These are phyloP conservation scores for Senecio squalidus DNA, from an alignment of 140 eudicot species.

Conservation along the genomic window DNA sequence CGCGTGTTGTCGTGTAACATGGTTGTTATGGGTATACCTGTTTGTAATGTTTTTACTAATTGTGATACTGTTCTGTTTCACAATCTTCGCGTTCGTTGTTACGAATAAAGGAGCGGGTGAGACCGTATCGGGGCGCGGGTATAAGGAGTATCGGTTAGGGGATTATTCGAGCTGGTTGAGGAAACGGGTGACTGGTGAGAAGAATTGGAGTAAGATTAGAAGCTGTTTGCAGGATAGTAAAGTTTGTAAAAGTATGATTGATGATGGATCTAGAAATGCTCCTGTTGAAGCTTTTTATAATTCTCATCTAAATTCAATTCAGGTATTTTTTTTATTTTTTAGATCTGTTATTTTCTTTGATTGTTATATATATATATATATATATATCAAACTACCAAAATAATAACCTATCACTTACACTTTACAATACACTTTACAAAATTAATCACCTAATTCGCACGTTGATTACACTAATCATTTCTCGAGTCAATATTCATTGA, in stretches of 20 bases:
- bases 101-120: constrained; percentile 89
- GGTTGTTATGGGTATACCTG: constrained; percentile 70
- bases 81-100: constrained; percentile 80
- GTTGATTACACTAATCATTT: no score
- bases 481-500: no score
- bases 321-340: constrained; percentile 40
- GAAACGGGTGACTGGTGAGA: constrained; percentile 48
- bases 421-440: no score
- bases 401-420: no score
- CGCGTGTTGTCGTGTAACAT: constrained; percentile 77
- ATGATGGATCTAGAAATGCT: constrained; percentile 21
- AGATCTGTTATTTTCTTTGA: no score
- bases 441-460: no score
- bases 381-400: no score
- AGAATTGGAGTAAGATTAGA: constrained; percentile 62
- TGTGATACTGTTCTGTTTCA: constrained; percentile 54
- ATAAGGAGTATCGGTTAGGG: constrained; percentile 75
- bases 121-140: constrained; percentile 44
- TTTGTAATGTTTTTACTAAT: constrained; percentile 77
- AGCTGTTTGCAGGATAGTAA: constrained; percentile 74
- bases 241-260: constrained; percentile 62
- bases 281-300: constrained; percentile 24
- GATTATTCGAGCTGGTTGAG: constrained; percentile 81
- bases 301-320: constrained; percentile 49
- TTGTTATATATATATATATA: no score